A percentile compares a stretch with the other conserved stretches of the same genome.
These are phyloP conservation scores for Penicillium sp. DNA, from an alignment of 2,329 filamentous ascomycete genomes.

Conservation along the genomic window DNA sequence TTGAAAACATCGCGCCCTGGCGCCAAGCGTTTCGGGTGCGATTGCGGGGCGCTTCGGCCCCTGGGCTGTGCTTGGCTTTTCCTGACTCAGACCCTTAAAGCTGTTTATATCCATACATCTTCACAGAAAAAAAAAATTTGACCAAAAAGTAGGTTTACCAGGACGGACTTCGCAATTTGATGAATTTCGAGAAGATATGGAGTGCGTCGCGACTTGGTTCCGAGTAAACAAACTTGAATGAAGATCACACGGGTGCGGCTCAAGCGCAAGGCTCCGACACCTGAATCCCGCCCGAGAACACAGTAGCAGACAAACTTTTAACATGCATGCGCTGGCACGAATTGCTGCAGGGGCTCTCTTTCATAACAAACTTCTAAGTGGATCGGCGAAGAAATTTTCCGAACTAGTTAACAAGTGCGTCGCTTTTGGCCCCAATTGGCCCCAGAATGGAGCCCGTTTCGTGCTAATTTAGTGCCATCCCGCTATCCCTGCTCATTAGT, in stretches of 20 bases:
- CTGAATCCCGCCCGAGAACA: background rate
- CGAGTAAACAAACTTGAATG: too few relatives aligned
- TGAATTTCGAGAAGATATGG: too few relatives aligned
- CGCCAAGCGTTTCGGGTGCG: background rate
- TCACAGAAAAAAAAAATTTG: background rate
- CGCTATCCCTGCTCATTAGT: background rate
- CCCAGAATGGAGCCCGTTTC: background rate
- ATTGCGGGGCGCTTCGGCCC: background rate
- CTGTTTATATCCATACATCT: background rate
- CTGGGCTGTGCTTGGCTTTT: background rate
- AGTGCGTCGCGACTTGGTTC: too few relatives aligned
- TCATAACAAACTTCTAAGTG: background rate
- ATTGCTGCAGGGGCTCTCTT: background rate
- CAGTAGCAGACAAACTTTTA: background rate
- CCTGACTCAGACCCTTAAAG: background rate
- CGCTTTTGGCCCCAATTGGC: background rate
- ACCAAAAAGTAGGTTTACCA: background rate
- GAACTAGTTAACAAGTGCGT: background rate
- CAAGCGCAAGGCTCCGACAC: background rate
- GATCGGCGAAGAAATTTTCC: background rate
- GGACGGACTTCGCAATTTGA: too few relatives aligned
- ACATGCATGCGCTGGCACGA: background rate
- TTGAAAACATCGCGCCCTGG: background rate
- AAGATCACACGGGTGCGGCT: too few relatives aligned
- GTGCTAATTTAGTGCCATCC: background rate